phyloP scores from a whole-genome alignment of 2,329 filamentous ascomycete species.

The Teratosphaeria zuluensis region DNA sequence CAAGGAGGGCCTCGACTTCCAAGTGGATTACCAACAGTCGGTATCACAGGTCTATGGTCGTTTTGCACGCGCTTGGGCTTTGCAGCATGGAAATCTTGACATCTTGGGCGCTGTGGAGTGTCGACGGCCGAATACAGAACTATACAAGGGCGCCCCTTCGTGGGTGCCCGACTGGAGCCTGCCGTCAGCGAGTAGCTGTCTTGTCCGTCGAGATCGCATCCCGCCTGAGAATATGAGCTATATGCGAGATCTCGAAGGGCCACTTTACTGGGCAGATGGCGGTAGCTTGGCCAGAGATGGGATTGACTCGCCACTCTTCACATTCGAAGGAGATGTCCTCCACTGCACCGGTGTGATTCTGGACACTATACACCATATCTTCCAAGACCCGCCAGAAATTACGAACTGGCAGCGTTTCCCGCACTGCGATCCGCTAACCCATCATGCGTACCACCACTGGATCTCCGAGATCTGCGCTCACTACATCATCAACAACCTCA shows the following conservation, averaged over 20 bases:
- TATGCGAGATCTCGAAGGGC: not conserved
- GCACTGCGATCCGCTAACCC: not conserved
- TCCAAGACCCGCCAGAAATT: slow-evolving; percentile 5
- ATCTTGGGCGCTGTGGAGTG: slow-evolving; percentile 7
- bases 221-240: not conserved
- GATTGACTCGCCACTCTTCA: slow-evolving; percentile 1
- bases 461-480: not conserved
- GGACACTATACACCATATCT: slow-evolving; percentile 3
- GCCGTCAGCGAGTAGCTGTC: slow-evolving; percentile 2
- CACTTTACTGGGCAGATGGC: slow-evolving; percentile 6
- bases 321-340: slow-evolving; percentile 1
- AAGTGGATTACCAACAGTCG: slow-evolving; percentile 3
- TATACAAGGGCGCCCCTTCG: slow-evolving; percentile 4
- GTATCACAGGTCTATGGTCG: not conserved
- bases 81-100: slow-evolving; percentile 5
- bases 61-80: slow-evolving; percentile 4
- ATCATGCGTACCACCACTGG: not conserved
- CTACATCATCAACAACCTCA: not conserved
- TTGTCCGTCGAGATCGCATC: slow-evolving; percentile 5
- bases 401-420: slow-evolving; percentile 1
- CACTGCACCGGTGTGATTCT: slow-evolving; percentile 3
- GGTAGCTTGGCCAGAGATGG: not conserved
- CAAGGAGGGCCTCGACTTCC: slow-evolving; percentile 4
- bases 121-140: not conserved
- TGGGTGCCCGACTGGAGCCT: slow-evolving; percentile 6